Evolutionary conservation across 192 early-diverging fungal species (phyloP).

Genomic region (Rhizophagus sp.): DNA sequence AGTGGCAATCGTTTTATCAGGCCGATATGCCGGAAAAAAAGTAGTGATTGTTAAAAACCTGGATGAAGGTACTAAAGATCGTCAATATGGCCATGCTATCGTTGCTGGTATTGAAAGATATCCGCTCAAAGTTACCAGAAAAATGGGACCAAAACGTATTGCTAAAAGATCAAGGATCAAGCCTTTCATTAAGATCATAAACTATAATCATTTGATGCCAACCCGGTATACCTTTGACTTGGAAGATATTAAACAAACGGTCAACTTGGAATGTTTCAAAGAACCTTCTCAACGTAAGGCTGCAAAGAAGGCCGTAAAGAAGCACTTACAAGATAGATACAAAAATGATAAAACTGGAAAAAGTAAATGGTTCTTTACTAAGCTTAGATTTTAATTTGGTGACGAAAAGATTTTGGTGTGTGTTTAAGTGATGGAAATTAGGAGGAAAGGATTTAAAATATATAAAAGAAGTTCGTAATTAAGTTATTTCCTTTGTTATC

Average conservation of each 20-base stretch:
- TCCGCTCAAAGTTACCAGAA: constrained; percentile 96
- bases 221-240: constrained; percentile 94
- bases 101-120: constrained; percentile 97
- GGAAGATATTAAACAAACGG: constrained; percentile 85
- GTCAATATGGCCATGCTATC: constrained; percentile 96
- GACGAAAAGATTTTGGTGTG: background rate
- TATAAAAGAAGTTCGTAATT: background rate
- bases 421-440: background rate
- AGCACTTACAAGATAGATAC: constrained; percentile 97
- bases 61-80: constrained; percentile 97
- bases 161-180: constrained; percentile 97
- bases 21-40: constrained; percentile 99
- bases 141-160: constrained; percentile 94
- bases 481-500: too few relatives aligned
- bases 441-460: background rate
- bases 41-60: constrained; percentile 96
- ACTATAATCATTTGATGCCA: constrained; percentile 99
- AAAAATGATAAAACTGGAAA: constrained; percentile 94
- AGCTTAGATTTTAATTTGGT: constrained; percentile 86
- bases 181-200: constrained; percentile 98
- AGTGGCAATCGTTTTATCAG: constrained; percentile 98
- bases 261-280: constrained; percentile 88
- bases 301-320: constrained; percentile 94
- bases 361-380: constrained; percentile 99
- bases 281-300: constrained; percentile 89